Evolutionary conservation across 768 basidiomycete genomes (phyloP).

Genomic region (Dacryopinax spathularia): DNA sequence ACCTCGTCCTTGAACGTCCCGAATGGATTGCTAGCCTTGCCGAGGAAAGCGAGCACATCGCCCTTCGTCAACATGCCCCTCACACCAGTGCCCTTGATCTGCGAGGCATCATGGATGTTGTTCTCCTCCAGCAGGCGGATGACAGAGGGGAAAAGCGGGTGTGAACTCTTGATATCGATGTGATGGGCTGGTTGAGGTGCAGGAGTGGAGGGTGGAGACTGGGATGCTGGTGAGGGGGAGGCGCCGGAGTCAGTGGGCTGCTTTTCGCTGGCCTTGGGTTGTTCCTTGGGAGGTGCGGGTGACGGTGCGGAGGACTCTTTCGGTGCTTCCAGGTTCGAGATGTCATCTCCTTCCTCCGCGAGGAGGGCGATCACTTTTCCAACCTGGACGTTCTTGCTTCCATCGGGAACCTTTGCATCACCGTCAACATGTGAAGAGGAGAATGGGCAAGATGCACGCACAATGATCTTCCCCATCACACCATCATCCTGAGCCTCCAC

Average conservation of each 20-base stretch:
- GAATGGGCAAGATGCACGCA: slow-evolving; percentile 26
- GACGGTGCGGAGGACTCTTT: slow-evolving; percentile 20
- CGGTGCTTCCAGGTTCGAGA: slow-evolving; percentile 64
- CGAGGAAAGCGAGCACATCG: slow-evolving; percentile 75
- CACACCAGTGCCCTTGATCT: slow-evolving; percentile 76
- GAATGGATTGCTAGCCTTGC: slow-evolving; percentile 61
- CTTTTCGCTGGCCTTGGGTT: neutral
- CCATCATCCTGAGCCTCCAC: slow-evolving; percentile 98
- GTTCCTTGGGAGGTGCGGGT: slow-evolving; percentile 5
- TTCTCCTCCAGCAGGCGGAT: slow-evolving; percentile 61
- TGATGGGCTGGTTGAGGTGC: slow-evolving; percentile 16
- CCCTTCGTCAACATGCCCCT: slow-evolving; percentile 94
- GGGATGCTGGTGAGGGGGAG: slow-evolving; percentile 16
- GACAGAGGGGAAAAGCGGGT: slow-evolving; percentile 78
- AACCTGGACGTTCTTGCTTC: slow-evolving; percentile 70
- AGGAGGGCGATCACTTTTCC: slow-evolving; percentile 83
- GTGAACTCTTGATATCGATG: slow-evolving; percentile 2
- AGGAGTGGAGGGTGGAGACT: slow-evolving; percentile 23
- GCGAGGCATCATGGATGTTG: slow-evolving; percentile 39
- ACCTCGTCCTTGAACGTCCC: slow-evolving; percentile 48
- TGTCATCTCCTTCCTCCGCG: slow-evolving; percentile 92
- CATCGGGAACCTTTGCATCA: slow-evolving; percentile 47
- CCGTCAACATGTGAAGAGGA: neutral
- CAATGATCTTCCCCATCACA: slow-evolving; percentile 82
- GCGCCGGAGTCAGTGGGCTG: too few relatives aligned